phyloP scores from a whole-genome alignment of 2,329 filamentous ascomycete genomes.

The Fusarium globosum region DNA sequence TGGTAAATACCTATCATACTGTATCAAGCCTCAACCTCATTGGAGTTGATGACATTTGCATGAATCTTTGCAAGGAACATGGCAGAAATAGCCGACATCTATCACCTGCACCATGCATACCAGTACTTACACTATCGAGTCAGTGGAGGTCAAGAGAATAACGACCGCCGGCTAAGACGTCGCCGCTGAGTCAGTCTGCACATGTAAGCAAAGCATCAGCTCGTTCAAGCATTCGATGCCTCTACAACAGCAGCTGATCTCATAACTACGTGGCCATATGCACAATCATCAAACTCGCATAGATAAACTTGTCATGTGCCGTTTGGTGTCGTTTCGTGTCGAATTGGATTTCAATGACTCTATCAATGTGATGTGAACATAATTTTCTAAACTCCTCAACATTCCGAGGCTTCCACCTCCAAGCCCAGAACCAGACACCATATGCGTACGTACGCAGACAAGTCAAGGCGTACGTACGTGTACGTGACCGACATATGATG shows the following conservation, averaged over 20 bases:
- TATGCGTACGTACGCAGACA: slow-evolving; percentile 11
- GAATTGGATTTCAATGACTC: slow-evolving; percentile 1
- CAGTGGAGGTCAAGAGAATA: background rate
- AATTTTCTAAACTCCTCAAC: slow-evolving; percentile 27
- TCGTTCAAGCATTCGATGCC: background rate
- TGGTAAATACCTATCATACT: background rate
- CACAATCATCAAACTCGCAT: background rate
- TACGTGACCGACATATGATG: slow-evolving; percentile 20
- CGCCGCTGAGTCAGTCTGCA: background rate
- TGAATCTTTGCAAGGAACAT: background rate
- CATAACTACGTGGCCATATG: background rate
- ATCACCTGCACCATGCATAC: background rate
- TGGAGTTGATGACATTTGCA: background rate
- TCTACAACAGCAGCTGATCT: background rate
- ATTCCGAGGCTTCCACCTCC: slow-evolving; percentile 36
- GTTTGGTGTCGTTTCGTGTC: slow-evolving; percentile 4
- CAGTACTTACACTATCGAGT: background rate
- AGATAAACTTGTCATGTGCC: background rate
- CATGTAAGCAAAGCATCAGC: slow-evolving; percentile 6
- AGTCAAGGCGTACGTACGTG: background rate
- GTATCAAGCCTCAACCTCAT: background rate
- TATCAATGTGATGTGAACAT: slow-evolving; percentile 2
- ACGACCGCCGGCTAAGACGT: background rate
- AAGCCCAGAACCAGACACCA: slow-evolving; percentile 26
- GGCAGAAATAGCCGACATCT: background rate